Conservation (phyloP, 352 stramenopile genomes). For the Peronospora farinosa region DNA sequence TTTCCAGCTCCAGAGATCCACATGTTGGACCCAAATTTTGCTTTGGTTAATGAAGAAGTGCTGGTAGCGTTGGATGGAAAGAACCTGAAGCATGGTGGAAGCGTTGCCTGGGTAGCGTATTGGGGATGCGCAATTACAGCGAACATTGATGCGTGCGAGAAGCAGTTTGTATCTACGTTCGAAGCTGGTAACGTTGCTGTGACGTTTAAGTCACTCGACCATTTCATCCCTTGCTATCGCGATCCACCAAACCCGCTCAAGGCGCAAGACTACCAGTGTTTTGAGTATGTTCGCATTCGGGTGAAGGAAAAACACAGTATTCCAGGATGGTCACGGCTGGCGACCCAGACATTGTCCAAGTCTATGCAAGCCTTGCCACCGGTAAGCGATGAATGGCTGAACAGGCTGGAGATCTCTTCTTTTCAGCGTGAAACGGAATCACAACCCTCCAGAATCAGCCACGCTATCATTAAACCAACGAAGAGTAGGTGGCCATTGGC, state of each 20-base stretch:
- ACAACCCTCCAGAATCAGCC: background rate
- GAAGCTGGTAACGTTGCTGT: slow-evolving; percentile 56
- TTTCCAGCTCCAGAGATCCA: slow-evolving; percentile 54
- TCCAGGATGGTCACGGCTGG: slow-evolving; percentile 55
- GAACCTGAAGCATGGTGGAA: slow-evolving; percentile 69
- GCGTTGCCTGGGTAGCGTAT: slow-evolving; percentile 70
- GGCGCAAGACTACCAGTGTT: slow-evolving; percentile 63
- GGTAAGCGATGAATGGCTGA: slow-evolving; percentile 3
- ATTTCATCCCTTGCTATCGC: slow-evolving; percentile 84
- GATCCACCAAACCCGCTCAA: slow-evolving; percentile 71
- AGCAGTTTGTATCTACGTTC: slow-evolving; percentile 64
- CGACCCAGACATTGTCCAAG: slow-evolving; percentile 1
- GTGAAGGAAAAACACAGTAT: slow-evolving; percentile 80
- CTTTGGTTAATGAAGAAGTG: slow-evolving; percentile 69
- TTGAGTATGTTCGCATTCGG: slow-evolving; percentile 56
- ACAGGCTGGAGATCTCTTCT: background rate
- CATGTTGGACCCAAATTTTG: slow-evolving; percentile 57
- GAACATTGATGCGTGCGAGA: slow-evolving; percentile 54
- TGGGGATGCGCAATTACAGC: slow-evolving; percentile 68
- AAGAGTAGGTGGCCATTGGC: slow-evolving; percentile 4
- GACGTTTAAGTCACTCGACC: slow-evolving; percentile 66
- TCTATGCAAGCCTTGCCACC: background rate
- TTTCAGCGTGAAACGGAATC: slow-evolving; percentile 3
- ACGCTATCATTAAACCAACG: slow-evolving; percentile 4
- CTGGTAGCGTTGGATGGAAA: slow-evolving; percentile 57